Conservation (phyloP, 2,329 filamentous ascomycete genomes). For the Pyrenochaeta sp. region DNA sequence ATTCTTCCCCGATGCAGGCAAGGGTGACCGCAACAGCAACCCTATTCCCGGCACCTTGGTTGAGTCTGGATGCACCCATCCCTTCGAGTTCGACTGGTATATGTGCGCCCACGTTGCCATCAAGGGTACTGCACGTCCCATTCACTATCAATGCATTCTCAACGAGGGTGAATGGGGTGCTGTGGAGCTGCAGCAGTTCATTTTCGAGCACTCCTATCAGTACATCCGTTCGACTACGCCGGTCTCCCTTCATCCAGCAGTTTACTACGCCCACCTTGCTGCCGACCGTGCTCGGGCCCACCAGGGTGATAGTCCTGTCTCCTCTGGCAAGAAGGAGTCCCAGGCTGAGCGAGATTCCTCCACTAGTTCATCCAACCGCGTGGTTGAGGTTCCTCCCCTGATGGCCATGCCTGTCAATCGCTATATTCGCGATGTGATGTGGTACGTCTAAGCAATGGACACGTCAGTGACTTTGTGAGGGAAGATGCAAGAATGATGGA, state of each 20-base stretch:
- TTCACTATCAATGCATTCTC: conserved; percentile 87
- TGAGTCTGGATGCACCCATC: conserved; percentile 88
- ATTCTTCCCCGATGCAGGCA: conserved; percentile 76
- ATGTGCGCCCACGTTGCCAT: conserved; percentile 77
- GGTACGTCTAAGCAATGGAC: conserved; percentile 60
- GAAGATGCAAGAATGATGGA: no score
- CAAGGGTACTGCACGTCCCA: conserved; percentile 90
- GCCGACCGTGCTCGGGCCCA: conserved; percentile 81
- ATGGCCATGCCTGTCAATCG: conserved; percentile 50
- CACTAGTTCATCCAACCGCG: conserved; percentile 37
- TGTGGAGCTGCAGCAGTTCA: conserved; percentile 80
- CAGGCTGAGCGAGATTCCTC: conserved; percentile 36
- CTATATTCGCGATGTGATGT: conserved; percentile 55
- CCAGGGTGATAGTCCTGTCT: conserved; percentile 58
- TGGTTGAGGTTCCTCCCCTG: conserved; percentile 48
- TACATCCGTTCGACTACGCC: conserved; percentile 92
- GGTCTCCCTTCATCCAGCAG: conserved; percentile 84
- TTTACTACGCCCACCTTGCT: conserved; percentile 95
- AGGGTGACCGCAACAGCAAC: conserved; percentile 78
- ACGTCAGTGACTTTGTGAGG: not conserved
- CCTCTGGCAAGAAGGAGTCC: conserved; percentile 49
- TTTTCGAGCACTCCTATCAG: conserved; percentile 94
- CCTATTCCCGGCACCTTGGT: conserved; percentile 86
- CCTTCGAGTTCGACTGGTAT: conserved; percentile 90
- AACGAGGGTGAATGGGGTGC: conserved; percentile 77